Conservation (phyloP, 2,329 filamentous ascomycete species). For the Sporothrix phasma region DNA sequence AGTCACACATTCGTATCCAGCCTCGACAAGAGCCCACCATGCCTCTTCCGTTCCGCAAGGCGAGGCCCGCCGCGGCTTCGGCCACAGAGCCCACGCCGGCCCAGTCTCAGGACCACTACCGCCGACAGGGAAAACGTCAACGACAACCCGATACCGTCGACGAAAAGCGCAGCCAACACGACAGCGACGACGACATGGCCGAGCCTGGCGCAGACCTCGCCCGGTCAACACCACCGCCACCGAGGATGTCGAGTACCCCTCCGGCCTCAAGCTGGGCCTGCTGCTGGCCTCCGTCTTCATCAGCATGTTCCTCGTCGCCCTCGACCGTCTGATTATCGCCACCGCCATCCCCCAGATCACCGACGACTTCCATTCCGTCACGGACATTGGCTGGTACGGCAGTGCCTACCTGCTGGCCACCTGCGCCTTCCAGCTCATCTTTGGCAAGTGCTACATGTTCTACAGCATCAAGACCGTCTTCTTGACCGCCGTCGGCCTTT, state of each 20-base stretch:
- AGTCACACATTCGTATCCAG: neutral
- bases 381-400: slow-evolving; percentile 20
- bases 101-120: neutral
- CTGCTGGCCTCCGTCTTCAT: slow-evolving; percentile 28
- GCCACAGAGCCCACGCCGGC: neutral
- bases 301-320: slow-evolving; percentile 31
- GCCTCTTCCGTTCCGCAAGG: slow-evolving; percentile 6
- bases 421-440: slow-evolving; percentile 28
- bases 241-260: slow-evolving; percentile 27
- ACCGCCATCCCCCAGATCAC: slow-evolving; percentile 19
- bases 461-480: slow-evolving; percentile 28
- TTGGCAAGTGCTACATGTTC: slow-evolving; percentile 32
- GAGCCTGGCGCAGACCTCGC: slow-evolving; percentile 13
- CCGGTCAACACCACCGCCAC: slow-evolving; percentile 19
- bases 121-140: neutral
- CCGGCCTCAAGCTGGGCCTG: slow-evolving; percentile 25
- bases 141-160: neutral
- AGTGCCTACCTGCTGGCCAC: slow-evolving; percentile 18
- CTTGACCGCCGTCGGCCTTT: slow-evolving; percentile 26
- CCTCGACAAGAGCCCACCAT: neutral
- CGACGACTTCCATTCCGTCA: slow-evolving; percentile 17
- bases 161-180: neutral
- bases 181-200: slow-evolving; percentile 2
- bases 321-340: slow-evolving; percentile 26
- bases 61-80: slow-evolving; percentile 10